Evolutionary conservation across 2,329 filamentous ascomycete genomes (phyloP), one percentile per base, ranked within the genome.

Genomic region (Mycosphaerelloides madeirae): DNA sequence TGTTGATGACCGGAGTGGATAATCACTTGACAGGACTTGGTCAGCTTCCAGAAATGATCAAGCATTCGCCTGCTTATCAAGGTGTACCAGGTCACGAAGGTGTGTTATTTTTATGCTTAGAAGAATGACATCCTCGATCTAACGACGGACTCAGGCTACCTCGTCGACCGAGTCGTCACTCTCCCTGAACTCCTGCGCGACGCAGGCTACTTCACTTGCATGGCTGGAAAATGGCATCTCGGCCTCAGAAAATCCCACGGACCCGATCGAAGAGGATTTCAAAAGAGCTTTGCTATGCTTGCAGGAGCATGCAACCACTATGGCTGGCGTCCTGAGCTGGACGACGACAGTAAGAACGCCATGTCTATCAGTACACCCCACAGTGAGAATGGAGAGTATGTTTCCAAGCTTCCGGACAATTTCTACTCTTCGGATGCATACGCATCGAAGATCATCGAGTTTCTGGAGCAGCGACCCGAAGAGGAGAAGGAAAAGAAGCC

Each of bases 1-100:
- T 66, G 65, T 51, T 67, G 1, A 48, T 68, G 14, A 59, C 54
- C 13, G 65, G 66, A 11, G 68, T 65, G 5, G 59, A 64, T 43
- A 40, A 58, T 28, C 61, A 65, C 32, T 59, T 66, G 38, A 61
- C 59, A 25, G 63, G 64, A 3, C 37, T 67, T 1, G 64, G 65
- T 1, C 47, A 51, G 2, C n/a, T n/a, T n/a, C n/a, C n/a, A n/a
- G n/a, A n/a, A n/a, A 56, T 66, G 59, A 29, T n/a, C 28, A n/a
- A 29, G 28, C 28, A 29, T n/a, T 8, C n/a, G 28, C n/a, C 28
- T n/a, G 28, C 8, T n/a, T 29, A 29, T 29, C 8, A 29, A 29
- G n/a, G 28, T n/a, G 8, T 8, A 8, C 28, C 28, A 8, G 28
- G 28, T 29, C n/a, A 29, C 28, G 28, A 29, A n/a, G n/a, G n/a